A percentile compares a stretch with the other conserved stretches of the same genome.
phyloP scores from a whole-genome alignment of 1,139 yeast genomes.

The Yamadazyma buinensis region DNA sequence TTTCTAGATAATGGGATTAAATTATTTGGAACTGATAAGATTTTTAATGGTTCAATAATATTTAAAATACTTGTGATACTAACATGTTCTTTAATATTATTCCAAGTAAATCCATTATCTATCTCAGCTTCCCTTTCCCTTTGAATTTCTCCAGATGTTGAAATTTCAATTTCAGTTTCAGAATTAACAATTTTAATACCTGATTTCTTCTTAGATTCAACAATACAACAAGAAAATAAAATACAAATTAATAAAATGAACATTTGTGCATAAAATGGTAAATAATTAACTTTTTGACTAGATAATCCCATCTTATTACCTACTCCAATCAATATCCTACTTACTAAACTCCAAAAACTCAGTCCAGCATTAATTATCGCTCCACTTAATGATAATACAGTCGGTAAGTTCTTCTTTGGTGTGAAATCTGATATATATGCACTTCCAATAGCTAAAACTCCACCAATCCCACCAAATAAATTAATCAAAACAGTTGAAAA shows the following conservation, averaged over 20 bases:
- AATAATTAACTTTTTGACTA: neutral
- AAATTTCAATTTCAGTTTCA: neutral
- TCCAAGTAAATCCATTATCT: too few relatives aligned
- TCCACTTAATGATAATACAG: slow-evolving; percentile 5
- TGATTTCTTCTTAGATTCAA: neutral
- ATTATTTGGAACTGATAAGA: slow-evolving; percentile 3
- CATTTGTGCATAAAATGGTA: slow-evolving; percentile 1
- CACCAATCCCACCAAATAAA: slow-evolving; percentile 6
- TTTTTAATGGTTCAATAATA: slow-evolving; percentile 2
- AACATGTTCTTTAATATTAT: neutral
- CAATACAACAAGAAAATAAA: neutral
- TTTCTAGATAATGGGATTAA: slow-evolving; percentile 2
- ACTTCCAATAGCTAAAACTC: slow-evolving; percentile 3
- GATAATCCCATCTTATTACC: slow-evolving; percentile 1
- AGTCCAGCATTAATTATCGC: slow-evolving; percentile 6
- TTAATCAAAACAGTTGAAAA: neutral
- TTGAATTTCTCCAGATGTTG: neutral
- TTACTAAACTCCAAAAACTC: slow-evolving; percentile 6
- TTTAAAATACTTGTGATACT: neutral
- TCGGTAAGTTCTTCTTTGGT: slow-evolving; percentile 4
- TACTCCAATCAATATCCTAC: slow-evolving; percentile 1
- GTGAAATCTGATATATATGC: slow-evolving; percentile 12
- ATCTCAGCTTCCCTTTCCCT: too few relatives aligned
- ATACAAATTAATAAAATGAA: neutral
- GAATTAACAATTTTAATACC: neutral